These are phyloP conservation scores for Penstemon barbatus DNA, from an alignment of 257 asterid genomes.

Conservation along the genomic window DNA sequence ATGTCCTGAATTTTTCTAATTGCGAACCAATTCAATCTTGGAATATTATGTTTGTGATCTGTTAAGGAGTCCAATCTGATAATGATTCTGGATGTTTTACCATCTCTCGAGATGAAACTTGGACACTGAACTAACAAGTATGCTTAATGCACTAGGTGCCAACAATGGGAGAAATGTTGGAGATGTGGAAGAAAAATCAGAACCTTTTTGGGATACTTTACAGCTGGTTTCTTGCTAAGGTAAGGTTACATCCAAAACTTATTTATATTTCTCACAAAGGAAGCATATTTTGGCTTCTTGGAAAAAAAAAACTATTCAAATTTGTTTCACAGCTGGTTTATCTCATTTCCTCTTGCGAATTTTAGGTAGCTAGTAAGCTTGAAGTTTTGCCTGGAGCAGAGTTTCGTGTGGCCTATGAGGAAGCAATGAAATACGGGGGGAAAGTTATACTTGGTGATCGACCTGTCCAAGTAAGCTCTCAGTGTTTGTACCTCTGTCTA, in stretches of 20 bases:
- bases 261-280: slow-evolving; percentile 15
- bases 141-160: slow-evolving; percentile 67
- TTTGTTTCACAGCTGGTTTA: not conserved
- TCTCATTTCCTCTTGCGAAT: slow-evolving; percentile 23
- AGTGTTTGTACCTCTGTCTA: slow-evolving; percentile 5
- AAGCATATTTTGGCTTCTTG: slow-evolving; percentile 18
- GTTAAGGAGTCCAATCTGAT: too few relatives aligned
- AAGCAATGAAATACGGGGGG: slow-evolving; percentile 89
- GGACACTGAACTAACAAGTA: slow-evolving; percentile 18
- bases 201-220: slow-evolving; percentile 81
- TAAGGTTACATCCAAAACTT: slow-evolving; percentile 31
- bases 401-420: slow-evolving; percentile 94
- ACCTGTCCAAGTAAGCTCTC: slow-evolving; percentile 71
- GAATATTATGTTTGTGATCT: not conserved
- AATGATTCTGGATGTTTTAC: too few relatives aligned
- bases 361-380: slow-evolving; percentile 82
- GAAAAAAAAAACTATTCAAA: not conserved
- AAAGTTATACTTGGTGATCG: slow-evolving; percentile 95
- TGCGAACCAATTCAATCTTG: not conserved
- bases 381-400: slow-evolving; percentile 96
- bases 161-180: slow-evolving; percentile 72
- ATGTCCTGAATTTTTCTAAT: not conserved
- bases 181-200: slow-evolving; percentile 86
- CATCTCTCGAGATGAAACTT: slow-evolving; percentile 1
- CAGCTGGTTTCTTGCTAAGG: slow-evolving; percentile 98